Evolutionary conservation across 768 basidiomycete species (phyloP).

Genomic region (Arthromyces matolae): DNA sequence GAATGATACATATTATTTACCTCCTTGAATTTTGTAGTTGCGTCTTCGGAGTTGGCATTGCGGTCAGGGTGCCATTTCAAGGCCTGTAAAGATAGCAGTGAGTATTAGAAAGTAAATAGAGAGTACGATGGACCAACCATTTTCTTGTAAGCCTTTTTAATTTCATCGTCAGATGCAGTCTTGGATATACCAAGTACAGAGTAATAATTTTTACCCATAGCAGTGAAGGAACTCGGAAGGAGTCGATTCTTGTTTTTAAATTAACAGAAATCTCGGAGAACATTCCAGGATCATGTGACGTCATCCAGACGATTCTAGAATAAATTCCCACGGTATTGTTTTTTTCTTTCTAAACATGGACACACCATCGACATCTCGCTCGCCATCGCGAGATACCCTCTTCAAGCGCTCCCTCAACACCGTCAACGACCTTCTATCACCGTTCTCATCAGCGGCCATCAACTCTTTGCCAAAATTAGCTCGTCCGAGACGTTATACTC

Average conservation of each 20-base stretch:
- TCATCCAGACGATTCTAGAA: slow-evolving; percentile 19
- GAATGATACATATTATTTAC: slow-evolving; percentile 30
- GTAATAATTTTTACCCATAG: slow-evolving; percentile 90
- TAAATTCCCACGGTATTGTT: not conserved
- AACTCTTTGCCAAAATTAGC: slow-evolving; percentile 41
- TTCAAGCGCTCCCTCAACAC: slow-evolving; percentile 62
- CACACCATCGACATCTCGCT: slow-evolving; percentile 5
- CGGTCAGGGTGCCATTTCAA: slow-evolving; percentile 96
- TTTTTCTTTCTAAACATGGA: slow-evolving; percentile 4
- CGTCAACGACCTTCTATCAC: slow-evolving; percentile 53
- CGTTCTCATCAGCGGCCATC: slow-evolving; percentile 67
- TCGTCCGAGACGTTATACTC: slow-evolving; percentile 52
- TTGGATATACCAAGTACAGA: slow-evolving; percentile 70
- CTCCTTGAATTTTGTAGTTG: slow-evolving; percentile 90
- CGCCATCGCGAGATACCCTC: slow-evolving; percentile 28
- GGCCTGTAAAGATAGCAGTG: slow-evolving; percentile 42
- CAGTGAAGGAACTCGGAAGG: slow-evolving; percentile 1
- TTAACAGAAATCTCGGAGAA: slow-evolving; percentile 3
- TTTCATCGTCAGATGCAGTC: slow-evolving; percentile 75
- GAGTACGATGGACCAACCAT: slow-evolving; percentile 63
- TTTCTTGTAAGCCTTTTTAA: slow-evolving; percentile 96
- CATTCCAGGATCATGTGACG: slow-evolving; percentile 16
- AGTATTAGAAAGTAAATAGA: slow-evolving; percentile 1
- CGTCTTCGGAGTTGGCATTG: slow-evolving; percentile 81
- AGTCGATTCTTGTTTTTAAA: slow-evolving; percentile 1